Evolutionary conservation across 257 asterid species (phyloP).

Genomic region (Ajuga chamaepitys): DNA sequence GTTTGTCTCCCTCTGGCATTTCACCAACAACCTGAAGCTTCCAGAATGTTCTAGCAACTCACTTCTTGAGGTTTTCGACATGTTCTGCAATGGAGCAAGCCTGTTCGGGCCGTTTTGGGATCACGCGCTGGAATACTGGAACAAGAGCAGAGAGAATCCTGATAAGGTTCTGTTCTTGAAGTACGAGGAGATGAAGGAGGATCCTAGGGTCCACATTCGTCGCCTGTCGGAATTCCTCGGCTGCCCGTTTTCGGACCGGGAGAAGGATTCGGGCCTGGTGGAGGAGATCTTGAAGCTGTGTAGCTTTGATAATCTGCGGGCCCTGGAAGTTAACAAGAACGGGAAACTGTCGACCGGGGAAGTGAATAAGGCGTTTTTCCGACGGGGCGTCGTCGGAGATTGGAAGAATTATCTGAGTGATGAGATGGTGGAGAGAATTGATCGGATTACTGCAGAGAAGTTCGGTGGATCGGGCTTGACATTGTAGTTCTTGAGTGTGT

Average conservation of each 20-base stretch:
- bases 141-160: constrained; percentile 10
- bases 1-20: constrained; percentile 47
- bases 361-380: constrained; percentile 34
- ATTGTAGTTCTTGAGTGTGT: too few relatives aligned
- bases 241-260: constrained; percentile 26
- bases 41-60: background rate
- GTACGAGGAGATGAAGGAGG: constrained; percentile 36
- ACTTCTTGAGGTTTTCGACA: constrained; percentile 22
- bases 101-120: constrained; percentile 50
- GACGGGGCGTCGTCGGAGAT: constrained; percentile 44
- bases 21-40: constrained; percentile 27
- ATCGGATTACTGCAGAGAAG: constrained; percentile 27
- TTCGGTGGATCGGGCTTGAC: constrained; percentile 28
- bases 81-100: constrained; percentile 36
- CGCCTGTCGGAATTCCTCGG: constrained; percentile 36
- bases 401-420: constrained; percentile 32
- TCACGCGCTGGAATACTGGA: constrained; percentile 39
- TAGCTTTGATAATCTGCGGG: constrained; percentile 30
- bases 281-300: constrained; percentile 30
- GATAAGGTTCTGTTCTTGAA: constrained; percentile 27
- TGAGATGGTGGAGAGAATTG: constrained; percentile 32
- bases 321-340: constrained; percentile 26
- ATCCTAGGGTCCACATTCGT: constrained; percentile 14
- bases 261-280: constrained; percentile 31
- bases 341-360: constrained; percentile 40